A percentile compares a stretch with the other conserved stretches of the same genome.
Evolutionary conservation across 768 basidiomycete species (phyloP).

Genomic region (Hypholoma fasciculare): DNA sequence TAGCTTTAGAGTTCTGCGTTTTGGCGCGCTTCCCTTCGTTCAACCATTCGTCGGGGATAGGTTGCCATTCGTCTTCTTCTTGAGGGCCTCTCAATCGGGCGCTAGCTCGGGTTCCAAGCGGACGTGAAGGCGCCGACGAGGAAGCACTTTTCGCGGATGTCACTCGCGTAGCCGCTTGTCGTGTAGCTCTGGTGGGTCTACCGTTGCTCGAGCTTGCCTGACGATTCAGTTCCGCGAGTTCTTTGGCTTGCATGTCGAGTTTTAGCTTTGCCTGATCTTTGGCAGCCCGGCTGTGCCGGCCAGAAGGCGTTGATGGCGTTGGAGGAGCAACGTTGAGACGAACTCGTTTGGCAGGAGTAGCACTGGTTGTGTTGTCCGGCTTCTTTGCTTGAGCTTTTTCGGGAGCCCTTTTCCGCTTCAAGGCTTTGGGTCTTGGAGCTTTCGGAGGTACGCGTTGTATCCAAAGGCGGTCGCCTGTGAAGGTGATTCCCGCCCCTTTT

Average conservation of each 20-base stretch:
- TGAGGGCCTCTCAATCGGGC: constrained; percentile 58
- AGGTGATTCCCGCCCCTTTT: constrained; percentile 2
- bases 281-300: constrained; percentile 59
- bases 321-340: constrained; percentile 4
- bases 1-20: constrained; percentile 13
- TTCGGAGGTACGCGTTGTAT: constrained; percentile 72
- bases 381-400: constrained; percentile 11
- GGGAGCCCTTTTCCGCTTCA: constrained; percentile 39
- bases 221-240: constrained; percentile 61
- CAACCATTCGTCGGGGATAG: constrained; percentile 78
- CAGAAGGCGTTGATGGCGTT: constrained; percentile 21
- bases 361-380: constrained; percentile 4
- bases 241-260: constrained; percentile 67
- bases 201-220: constrained; percentile 34
- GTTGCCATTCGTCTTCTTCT: constrained; percentile 76
- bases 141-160: constrained; percentile 1
- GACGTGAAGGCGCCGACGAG: constrained; percentile 23
- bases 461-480: constrained; percentile 79
- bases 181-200: constrained; percentile 6
- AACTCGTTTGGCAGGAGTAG: constrained; percentile 13
- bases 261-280: constrained; percentile 72
- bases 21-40: constrained; percentile 21
- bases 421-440: constrained; percentile 30
- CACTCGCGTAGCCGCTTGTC: constrained; percentile 8
- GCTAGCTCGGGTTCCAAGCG: constrained; percentile 64